These are phyloP conservation scores for Candida dajiaensis DNA, from an alignment of 805 yeast genomes.

Conservation along the genomic window DNA sequence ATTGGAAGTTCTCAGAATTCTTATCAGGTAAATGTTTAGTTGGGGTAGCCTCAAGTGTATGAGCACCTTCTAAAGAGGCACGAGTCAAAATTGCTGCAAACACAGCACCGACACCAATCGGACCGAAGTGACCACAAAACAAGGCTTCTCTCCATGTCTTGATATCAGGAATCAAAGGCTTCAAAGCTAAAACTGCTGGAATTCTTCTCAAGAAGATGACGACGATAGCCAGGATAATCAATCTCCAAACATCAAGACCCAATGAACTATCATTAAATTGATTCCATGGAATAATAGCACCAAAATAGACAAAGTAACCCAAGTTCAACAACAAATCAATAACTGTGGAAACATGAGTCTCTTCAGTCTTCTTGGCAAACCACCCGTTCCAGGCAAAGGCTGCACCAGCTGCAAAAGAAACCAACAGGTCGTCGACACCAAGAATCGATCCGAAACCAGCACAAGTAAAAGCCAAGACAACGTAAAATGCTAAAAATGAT, in stretches of 20 bases:
- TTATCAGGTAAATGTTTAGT: constrained; percentile 39
- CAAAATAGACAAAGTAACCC: constrained; percentile 84
- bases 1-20: constrained; percentile 47
- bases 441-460: constrained; percentile 86
- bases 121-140: constrained; percentile 94
- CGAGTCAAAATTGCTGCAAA: constrained; percentile 80
- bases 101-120: constrained; percentile 92
- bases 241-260: constrained; percentile 75
- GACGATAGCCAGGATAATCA: constrained; percentile 67
- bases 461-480: constrained; percentile 74
- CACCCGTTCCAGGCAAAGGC: constrained; percentile 94
- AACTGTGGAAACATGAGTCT: constrained; percentile 83
- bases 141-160: constrained; percentile 91
- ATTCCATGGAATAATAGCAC: constrained; percentile 87
- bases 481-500: constrained; percentile 79
- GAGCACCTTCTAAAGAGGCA: constrained; percentile 53
- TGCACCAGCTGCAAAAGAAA: constrained; percentile 88
- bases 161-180: constrained; percentile 80
- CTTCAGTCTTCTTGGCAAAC: constrained; percentile 78
- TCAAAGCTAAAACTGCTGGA: constrained; percentile 72
- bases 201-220: constrained; percentile 71
- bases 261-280: constrained; percentile 55
- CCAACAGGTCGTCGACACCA: constrained; percentile 85
- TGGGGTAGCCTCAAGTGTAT: constrained; percentile 51
- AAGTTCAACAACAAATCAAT: constrained; percentile 78